Evolutionary conservation across 2,329 filamentous ascomycete genomes (phyloP).

Genomic region (Didymella pinodella): DNA sequence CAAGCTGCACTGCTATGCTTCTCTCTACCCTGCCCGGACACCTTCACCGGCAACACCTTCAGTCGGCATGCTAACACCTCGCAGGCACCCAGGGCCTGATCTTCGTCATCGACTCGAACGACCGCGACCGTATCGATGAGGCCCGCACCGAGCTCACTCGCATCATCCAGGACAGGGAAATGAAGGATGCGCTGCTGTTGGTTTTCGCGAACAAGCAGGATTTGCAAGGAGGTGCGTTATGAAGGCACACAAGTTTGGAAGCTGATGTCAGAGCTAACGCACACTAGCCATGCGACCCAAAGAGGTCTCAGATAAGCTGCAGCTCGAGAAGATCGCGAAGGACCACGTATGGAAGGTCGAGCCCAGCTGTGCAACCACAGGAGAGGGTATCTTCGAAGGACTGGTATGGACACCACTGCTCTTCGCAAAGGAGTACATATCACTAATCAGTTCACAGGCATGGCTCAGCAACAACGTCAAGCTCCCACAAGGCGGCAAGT

Average conservation of each 20-base stretch:
- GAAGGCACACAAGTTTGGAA: neutral
- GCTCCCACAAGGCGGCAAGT: constrained; percentile 51
- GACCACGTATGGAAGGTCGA: constrained; percentile 64
- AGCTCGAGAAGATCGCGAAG: constrained; percentile 60
- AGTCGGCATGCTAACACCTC: constrained; percentile 16
- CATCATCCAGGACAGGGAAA: constrained; percentile 99
- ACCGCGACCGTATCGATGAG: constrained; percentile 97
- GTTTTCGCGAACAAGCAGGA: constrained; percentile 99
- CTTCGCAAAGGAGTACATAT: constrained; percentile 11
- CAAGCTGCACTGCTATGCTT: constrained; percentile 24
- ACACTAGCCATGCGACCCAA: constrained; percentile 58
- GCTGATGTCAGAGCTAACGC: constrained; percentile 22
- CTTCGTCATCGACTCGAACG: constrained; percentile 99
- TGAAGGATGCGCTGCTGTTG: constrained; percentile 93
- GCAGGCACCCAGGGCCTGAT: constrained; percentile 94
- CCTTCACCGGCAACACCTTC: neutral
- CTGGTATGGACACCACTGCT: constrained; percentile 42
- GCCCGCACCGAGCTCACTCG: constrained; percentile 95
- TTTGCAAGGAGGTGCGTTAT: constrained; percentile 77
- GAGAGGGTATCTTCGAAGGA: constrained; percentile 63
- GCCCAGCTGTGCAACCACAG: constrained; percentile 62
- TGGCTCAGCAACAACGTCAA: constrained; percentile 63
- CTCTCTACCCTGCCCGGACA: constrained; percentile 14
- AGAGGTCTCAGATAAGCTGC: constrained; percentile 58
- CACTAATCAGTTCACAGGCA: constrained; percentile 37